Evolutionary conservation across 129 eudicot species (phyloP).

Genomic region (Smallanthus sonchifolius): DNA sequence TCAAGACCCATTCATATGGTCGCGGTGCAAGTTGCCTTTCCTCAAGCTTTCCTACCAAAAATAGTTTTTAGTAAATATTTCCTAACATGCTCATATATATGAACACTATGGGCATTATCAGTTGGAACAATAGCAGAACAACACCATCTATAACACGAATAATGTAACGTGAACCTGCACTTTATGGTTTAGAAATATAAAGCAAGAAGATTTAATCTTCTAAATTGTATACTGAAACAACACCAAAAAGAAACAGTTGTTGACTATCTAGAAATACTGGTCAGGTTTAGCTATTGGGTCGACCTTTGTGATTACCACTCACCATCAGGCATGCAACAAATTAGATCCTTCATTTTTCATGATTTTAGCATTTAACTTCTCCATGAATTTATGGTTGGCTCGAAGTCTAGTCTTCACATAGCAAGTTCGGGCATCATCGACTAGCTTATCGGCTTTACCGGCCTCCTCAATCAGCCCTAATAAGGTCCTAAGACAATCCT

Average conservation of each 20-base stretch:
- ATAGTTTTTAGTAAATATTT: too few species aligned
- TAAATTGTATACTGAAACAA: conserved; percentile 6
- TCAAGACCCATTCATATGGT: too few species aligned
- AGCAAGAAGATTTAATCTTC: not conserved
- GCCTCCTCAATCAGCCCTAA: conserved; percentile 83
- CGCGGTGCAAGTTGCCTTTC: too few species aligned
- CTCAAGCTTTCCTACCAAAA: too few species aligned
- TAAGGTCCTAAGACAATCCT: conserved; percentile 91
- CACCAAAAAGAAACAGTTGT: conserved; percentile 1
- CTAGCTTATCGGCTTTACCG: conserved; percentile 65
- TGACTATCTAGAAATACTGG: conserved; percentile 4
- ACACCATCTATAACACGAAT: conserved; percentile 22
- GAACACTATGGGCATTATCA: not conserved
- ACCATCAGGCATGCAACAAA: conserved; percentile 36
- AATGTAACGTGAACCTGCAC: not conserved
- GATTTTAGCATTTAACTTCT: conserved; percentile 58
- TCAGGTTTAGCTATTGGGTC: not conserved
- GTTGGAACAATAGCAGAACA: not conserved
- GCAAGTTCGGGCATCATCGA: conserved; percentile 54
- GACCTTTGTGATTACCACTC: not conserved
- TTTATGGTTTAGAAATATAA: conserved; percentile 16
- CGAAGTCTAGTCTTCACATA: conserved; percentile 66
- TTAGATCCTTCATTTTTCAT: conserved; percentile 24
- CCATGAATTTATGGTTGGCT: conserved; percentile 74
- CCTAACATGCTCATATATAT: not conserved